These are phyloP conservation scores for Boletus coccyginus DNA, from an alignment of 768 basidiomycete species.

Conservation along the genomic window DNA sequence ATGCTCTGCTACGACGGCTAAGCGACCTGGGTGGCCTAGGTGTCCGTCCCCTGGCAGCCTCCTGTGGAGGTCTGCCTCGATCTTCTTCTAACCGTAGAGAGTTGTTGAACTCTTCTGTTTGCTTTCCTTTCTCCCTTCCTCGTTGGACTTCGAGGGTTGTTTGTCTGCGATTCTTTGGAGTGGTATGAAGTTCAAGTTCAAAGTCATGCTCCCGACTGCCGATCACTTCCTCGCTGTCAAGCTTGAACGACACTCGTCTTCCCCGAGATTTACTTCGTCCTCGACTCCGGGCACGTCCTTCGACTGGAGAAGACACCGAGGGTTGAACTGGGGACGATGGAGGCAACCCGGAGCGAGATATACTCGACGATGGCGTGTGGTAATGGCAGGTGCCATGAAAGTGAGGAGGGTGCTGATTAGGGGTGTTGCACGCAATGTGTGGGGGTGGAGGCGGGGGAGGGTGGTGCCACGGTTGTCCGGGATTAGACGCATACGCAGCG, in stretches of 20 bases:
- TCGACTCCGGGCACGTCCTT: slow-evolving; percentile 36
- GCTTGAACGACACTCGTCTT: slow-evolving; percentile 54
- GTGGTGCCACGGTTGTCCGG: slow-evolving; percentile 23
- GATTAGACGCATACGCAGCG: slow-evolving; percentile 13
- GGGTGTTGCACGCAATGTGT: slow-evolving; percentile 6
- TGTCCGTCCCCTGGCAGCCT: slow-evolving; percentile 23
- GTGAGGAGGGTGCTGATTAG: slow-evolving; percentile 13
- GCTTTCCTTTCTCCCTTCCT: slow-evolving; percentile 17
- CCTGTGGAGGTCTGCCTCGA: slow-evolving; percentile 7
- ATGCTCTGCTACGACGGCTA: slow-evolving; percentile 18
- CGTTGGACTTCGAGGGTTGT: slow-evolving; percentile 8
- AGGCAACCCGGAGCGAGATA: slow-evolving; percentile 47
- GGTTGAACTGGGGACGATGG: slow-evolving; percentile 47
- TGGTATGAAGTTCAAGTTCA: slow-evolving; percentile 2
- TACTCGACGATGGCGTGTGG: slow-evolving; percentile 37
- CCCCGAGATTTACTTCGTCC: slow-evolving; percentile 52
- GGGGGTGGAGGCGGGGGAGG: slow-evolving; percentile 3
- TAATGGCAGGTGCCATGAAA: slow-evolving; percentile 17
- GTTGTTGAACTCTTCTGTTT: neutral
- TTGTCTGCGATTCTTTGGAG: slow-evolving; percentile 6
- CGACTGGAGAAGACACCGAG: slow-evolving; percentile 38
- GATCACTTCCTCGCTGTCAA: slow-evolving; percentile 30
- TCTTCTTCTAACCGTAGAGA: slow-evolving; percentile 15
- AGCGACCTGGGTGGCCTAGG: slow-evolving; percentile 27
- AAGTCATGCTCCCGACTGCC: slow-evolving; percentile 2